Evolutionary conservation across 768 basidiomycete species (phyloP).

Genomic region (Solioccasus polychromus): DNA sequence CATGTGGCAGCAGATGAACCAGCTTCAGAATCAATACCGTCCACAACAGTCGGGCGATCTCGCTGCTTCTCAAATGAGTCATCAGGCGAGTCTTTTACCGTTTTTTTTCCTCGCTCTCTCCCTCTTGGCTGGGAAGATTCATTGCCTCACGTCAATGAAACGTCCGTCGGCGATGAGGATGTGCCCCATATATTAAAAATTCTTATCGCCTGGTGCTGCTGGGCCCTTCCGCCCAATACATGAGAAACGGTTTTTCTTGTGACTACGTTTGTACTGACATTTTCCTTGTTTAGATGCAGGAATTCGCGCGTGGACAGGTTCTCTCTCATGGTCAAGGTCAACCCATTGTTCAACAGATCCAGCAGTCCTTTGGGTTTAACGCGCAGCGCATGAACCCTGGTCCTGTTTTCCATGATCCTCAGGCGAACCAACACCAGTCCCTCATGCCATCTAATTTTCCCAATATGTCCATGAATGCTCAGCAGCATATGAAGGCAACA

Average conservation of each 20-base stretch:
- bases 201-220: slow-evolving; percentile 12
- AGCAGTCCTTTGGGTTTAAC: slow-evolving; percentile 41
- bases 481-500: slow-evolving; percentile 29
- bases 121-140: slow-evolving; percentile 16
- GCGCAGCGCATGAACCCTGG: slow-evolving; percentile 38
- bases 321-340: slow-evolving; percentile 40
- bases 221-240: slow-evolving; percentile 4
- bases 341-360: slow-evolving; percentile 38
- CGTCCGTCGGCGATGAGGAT: slow-evolving; percentile 12
- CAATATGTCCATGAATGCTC: slow-evolving; percentile 38
- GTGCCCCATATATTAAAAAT: slow-evolving; percentile 6
- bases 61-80: slow-evolving; percentile 36
- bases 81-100: slow-evolving; percentile 43
- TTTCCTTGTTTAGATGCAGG: slow-evolving; percentile 39
- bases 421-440: slow-evolving; percentile 25
- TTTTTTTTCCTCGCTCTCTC: slow-evolving; percentile 13
- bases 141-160: slow-evolving; percentile 11
- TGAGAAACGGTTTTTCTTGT: slow-evolving; percentile 3
- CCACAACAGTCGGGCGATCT: slow-evolving; percentile 42
- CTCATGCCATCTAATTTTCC: slow-evolving; percentile 39
- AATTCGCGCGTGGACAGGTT: slow-evolving; percentile 42
- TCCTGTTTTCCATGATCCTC: slow-evolving; percentile 37
- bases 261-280: slow-evolving; percentile 24
- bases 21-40: slow-evolving; percentile 43
- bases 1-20: slow-evolving; percentile 59